Percentiles rank a stretch among this genome's conserved stretches.
Conservation (phyloP, 768 basidiomycete genomes). For the Boletales sp. region DNA sequence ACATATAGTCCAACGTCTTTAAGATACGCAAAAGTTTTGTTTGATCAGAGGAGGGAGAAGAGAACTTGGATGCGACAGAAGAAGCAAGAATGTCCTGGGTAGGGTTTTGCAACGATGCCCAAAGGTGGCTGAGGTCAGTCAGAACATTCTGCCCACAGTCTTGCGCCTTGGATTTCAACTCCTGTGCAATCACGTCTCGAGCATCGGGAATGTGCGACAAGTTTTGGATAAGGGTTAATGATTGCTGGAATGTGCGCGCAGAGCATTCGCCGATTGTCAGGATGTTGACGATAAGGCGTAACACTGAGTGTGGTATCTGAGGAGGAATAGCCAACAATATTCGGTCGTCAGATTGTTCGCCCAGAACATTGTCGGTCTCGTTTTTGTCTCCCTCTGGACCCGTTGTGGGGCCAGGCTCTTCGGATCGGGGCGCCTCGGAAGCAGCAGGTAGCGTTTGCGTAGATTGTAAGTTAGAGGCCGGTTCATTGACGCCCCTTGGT, state of each 20-base stretch:
- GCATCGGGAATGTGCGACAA: slow-evolving; percentile 86
- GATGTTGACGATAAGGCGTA: slow-evolving; percentile 93
- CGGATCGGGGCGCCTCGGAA: slow-evolving; percentile 8
- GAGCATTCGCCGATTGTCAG: slow-evolving; percentile 97
- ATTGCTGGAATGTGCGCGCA: slow-evolving; percentile 93
- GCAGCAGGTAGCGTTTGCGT: neutral
- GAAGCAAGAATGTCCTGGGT: slow-evolving; percentile 56
- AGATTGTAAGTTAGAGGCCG: slow-evolving; percentile 4
- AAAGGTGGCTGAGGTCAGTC: slow-evolving; percentile 75
- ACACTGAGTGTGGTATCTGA: slow-evolving; percentile 77
- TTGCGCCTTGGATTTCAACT: slow-evolving; percentile 82
- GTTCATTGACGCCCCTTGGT: slow-evolving; percentile 14
- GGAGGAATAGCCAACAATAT: slow-evolving; percentile 71
- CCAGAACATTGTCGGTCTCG: slow-evolving; percentile 18
- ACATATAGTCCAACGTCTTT: slow-evolving; percentile 98
- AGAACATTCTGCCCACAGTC: slow-evolving; percentile 78
- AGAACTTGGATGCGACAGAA: slow-evolving; percentile 83
- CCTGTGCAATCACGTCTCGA: slow-evolving; percentile 84
- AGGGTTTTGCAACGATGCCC: slow-evolving; percentile 54
- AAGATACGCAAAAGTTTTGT: slow-evolving; percentile 94
- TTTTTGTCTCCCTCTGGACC: slow-evolving; percentile 16
- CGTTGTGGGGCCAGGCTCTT: slow-evolving; percentile 14
- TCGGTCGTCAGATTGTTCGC: slow-evolving; percentile 35
- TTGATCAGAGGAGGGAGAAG: slow-evolving; percentile 89
- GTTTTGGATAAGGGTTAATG: slow-evolving; percentile 87